phyloP scores from a whole-genome alignment of 768 basidiomycete genomes.

The Polyporus arcularius region DNA sequence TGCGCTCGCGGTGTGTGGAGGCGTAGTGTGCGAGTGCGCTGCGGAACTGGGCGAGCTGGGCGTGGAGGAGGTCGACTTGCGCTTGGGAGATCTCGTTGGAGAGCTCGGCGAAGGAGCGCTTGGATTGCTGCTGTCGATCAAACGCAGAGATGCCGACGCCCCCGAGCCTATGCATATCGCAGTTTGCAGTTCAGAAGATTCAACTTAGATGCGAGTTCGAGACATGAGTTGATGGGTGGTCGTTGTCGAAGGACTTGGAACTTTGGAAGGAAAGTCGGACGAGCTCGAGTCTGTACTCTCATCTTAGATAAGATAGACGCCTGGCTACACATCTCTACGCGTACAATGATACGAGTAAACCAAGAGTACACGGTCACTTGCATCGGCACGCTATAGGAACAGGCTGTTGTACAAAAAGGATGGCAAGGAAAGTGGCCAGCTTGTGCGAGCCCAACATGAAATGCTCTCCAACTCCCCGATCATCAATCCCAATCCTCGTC shows the following conservation, averaged over 20 bases:
- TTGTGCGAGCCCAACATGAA: no score
- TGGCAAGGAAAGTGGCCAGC: no score
- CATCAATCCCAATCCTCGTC: no score
- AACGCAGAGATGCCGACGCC: slow-evolving; percentile 90
- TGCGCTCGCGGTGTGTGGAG: slow-evolving; percentile 77
- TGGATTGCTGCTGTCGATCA: slow-evolving; percentile 81
- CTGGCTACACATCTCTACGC: neutral
- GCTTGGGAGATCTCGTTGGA: slow-evolving; percentile 74
- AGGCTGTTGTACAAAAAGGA: no score
- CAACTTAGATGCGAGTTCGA: neutral
- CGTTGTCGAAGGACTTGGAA: no score
- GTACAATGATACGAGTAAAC: no score
- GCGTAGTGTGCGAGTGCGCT: slow-evolving; percentile 80
- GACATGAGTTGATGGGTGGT: neutral
- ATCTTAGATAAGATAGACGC: neutral
- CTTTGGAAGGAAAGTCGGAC: neutral
- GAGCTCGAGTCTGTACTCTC: no score
- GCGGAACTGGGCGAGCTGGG: slow-evolving; percentile 84
- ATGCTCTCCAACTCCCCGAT: no score
- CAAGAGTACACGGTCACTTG: no score
- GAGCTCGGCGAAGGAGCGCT: slow-evolving; percentile 79
- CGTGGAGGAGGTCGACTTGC: slow-evolving; percentile 77
- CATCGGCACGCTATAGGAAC: no score
- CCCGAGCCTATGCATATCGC: slow-evolving; percentile 67
- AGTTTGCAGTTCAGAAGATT: no score